Conservation (phyloP, 73 alveolate genomes). For the Paramecium sonneborni region DNA sequence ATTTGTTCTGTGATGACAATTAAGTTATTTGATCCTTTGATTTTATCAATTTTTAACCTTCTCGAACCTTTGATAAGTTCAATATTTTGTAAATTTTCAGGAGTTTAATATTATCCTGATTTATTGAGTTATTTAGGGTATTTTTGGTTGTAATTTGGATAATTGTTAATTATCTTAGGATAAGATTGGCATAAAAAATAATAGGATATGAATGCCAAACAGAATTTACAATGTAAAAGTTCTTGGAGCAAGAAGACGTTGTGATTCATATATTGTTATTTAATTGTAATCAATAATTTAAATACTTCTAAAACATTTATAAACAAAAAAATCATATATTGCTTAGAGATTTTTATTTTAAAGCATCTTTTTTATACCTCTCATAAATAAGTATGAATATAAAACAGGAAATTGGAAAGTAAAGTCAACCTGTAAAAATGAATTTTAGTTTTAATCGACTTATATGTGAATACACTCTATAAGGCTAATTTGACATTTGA, state of each 20-base stretch:
- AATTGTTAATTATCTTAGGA: background rate
- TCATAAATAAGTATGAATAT: too few species aligned
- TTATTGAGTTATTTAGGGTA: slow-evolving; percentile 47
- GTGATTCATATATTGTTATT: background rate
- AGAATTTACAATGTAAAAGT: background rate
- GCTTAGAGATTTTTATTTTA: too few species aligned
- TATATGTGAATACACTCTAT: too few species aligned
- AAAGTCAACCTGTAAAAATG: too few species aligned
- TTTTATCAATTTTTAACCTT: slow-evolving; percentile 21
- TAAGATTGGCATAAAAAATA: background rate
- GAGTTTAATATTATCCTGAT: slow-evolving; percentile 25
- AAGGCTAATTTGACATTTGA: too few species aligned
- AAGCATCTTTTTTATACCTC: too few species aligned
- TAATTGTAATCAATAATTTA: background rate
- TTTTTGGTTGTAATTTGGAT: background rate
- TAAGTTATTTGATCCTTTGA: slow-evolving; percentile 36
- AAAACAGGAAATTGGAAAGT: too few species aligned
- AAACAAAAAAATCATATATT: too few species aligned
- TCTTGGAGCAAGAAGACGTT: background rate
- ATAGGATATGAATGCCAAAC: background rate
- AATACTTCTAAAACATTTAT: too few species aligned
- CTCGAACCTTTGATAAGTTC: slow-evolving; percentile 42
- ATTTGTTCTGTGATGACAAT: slow-evolving; percentile 9
- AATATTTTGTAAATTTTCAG: background rate
- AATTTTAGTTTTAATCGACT: too few species aligned